Evolutionary conservation across 1,284 basidiomycete species (phyloP).

Genomic region (Cryptococcus sp.): DNA sequence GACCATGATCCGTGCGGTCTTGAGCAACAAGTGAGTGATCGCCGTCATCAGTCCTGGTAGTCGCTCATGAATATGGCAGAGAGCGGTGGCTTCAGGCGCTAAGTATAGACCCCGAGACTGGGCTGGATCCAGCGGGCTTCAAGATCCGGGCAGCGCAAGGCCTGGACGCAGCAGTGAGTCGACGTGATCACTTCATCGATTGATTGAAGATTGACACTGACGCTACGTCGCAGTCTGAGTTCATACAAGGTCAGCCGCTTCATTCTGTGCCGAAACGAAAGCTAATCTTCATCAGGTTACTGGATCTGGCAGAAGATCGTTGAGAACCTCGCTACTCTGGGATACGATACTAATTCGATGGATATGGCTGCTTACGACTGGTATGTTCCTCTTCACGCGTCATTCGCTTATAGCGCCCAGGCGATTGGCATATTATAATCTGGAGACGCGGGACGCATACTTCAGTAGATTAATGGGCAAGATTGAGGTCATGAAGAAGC

Average conservation of each 20-base stretch:
- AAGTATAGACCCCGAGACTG: slow-evolving; percentile 86
- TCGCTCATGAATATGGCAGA: slow-evolving; percentile 54
- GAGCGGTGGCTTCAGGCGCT: slow-evolving; percentile 87
- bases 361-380: slow-evolving; percentile 87
- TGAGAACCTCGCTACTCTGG: slow-evolving; percentile 84
- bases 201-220: slow-evolving; percentile 56
- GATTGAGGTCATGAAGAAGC: slow-evolving; percentile 77
- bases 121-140: slow-evolving; percentile 84
- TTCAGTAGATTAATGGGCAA: slow-evolving; percentile 82
- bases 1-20: slow-evolving; percentile 50
- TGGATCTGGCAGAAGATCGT: slow-evolving; percentile 98
- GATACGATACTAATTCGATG: slow-evolving; percentile 88
- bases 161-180: slow-evolving; percentile 56
- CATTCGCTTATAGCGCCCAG: slow-evolving; percentile 26
- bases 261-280: not conserved
- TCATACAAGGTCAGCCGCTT: slow-evolving; percentile 66
- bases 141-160: slow-evolving; percentile 90
- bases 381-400: slow-evolving; percentile 43
- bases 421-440: slow-evolving; percentile 83
- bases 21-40: slow-evolving; percentile 25
- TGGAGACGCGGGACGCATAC: slow-evolving; percentile 88
- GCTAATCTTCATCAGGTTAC: slow-evolving; percentile 60
- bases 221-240: slow-evolving; percentile 61
- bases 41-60: not conserved
- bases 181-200: not conserved